A percentile compares a stretch with the other conserved stretches of the same genome.
phyloP scores from a whole-genome alignment of 116 monocot genomes.

The Iris pallida region DNA sequence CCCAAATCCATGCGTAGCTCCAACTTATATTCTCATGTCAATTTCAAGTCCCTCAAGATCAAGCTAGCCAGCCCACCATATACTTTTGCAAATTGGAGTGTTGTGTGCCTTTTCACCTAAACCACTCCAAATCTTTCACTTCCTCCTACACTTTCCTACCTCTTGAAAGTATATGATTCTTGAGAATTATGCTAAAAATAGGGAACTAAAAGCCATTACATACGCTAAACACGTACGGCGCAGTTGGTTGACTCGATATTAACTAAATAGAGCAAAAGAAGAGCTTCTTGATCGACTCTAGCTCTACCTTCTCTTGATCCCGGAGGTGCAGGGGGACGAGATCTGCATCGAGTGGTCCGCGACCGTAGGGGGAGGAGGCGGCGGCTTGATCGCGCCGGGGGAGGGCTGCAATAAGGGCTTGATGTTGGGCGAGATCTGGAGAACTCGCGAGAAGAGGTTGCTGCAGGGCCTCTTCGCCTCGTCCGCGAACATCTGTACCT shows the following conservation, averaged over 20 bases:
- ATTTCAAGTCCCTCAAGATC: too few species aligned
- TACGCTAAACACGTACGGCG: too few species aligned
- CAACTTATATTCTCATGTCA: too few species aligned
- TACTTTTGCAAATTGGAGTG: too few species aligned
- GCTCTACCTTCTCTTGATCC: constrained; percentile 30
- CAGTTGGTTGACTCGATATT: too few species aligned
- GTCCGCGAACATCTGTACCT: neutral
- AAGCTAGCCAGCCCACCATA: too few species aligned
- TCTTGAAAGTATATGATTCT: neutral
- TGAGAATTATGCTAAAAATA: neutral
- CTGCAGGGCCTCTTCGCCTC: constrained; percentile 9
- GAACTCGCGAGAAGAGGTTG: constrained; percentile 14
- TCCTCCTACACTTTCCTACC: too few species aligned
- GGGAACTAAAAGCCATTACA: too few species aligned
- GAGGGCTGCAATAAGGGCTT: neutral
- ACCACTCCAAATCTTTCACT: too few species aligned
- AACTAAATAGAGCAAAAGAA: too few species aligned
- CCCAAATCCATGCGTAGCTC: too few species aligned
- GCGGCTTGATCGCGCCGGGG: neutral
- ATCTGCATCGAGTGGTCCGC: constrained; percentile 10
- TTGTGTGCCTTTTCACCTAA: too few species aligned
- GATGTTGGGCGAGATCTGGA: constrained; percentile 12
- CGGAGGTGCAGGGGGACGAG: constrained; percentile 16
- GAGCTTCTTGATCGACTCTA: neutral
- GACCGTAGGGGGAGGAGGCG: neutral